phyloP scores from a whole-genome alignment of 257 asterid genomes.

The Solanum tarapatanum region DNA sequence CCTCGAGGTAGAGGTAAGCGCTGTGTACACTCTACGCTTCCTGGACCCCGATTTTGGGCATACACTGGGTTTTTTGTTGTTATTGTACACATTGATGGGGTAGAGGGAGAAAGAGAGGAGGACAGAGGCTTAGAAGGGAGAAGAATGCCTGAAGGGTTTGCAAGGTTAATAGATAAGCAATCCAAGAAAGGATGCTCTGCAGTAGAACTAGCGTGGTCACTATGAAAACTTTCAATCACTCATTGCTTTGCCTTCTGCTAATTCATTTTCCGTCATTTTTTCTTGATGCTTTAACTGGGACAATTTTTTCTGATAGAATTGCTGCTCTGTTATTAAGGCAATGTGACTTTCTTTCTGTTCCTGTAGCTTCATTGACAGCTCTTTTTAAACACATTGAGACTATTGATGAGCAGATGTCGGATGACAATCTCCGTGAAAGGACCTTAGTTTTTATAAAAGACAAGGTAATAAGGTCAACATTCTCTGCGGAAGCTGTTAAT shows the following conservation, averaged over 20 bases:
- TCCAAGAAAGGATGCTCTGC: background rate
- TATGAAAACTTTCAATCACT: background rate
- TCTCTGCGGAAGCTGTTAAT: background rate
- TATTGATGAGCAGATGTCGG: constrained; percentile 74
- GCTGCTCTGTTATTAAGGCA: background rate
- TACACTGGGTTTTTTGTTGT: background rate
- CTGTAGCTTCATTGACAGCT: constrained; percentile 83
- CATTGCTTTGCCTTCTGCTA: background rate
- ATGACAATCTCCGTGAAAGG: constrained; percentile 90
- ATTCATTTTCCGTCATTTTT: background rate
- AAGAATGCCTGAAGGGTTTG: background rate
- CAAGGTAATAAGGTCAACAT: constrained; percentile 39
- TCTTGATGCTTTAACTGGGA: background rate
- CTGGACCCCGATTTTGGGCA: background rate
- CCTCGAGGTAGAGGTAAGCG: background rate
- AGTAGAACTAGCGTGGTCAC: background rate
- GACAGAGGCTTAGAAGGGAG: background rate
- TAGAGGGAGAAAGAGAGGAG: background rate
- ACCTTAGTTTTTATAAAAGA: constrained; percentile 72
- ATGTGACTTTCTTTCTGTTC: background rate
- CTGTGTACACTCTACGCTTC: background rate
- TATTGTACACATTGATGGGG: background rate
- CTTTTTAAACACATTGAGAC: constrained; percentile 89
- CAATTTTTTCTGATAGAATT: background rate
- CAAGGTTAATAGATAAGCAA: background rate